These are phyloP conservation scores for Calonectria ilicicola DNA, from an alignment of 2,329 filamentous ascomycete species.

Conservation along the genomic window DNA sequence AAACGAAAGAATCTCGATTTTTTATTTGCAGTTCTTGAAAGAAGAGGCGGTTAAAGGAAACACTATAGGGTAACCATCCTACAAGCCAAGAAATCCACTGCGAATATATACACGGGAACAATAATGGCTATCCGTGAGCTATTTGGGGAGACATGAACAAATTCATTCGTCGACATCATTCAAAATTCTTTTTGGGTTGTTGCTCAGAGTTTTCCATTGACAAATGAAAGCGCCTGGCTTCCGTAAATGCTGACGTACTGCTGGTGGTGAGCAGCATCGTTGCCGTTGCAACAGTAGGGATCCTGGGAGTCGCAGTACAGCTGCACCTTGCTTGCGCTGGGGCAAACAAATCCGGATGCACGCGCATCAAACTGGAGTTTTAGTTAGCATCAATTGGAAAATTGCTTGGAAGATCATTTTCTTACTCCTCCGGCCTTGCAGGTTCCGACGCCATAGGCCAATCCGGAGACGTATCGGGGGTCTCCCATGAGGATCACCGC, in stretches of 20 bases:
- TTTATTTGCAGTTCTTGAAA: too few relatives aligned
- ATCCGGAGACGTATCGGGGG: constrained; percentile 66
- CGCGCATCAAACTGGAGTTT: constrained; percentile 68
- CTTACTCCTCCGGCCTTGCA: constrained; percentile 68
- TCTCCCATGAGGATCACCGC: constrained; percentile 75
- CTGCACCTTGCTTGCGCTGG: constrained; percentile 64
- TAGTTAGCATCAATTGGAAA: neutral
- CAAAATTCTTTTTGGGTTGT: neutral
- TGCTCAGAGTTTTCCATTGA: constrained; percentile 56
- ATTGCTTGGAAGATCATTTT: neutral
- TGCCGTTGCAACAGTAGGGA: constrained; percentile 76
- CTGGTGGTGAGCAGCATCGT: constrained; percentile 69
- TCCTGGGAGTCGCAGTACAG: constrained; percentile 75
- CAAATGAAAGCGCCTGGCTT: constrained; percentile 68
- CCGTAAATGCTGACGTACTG: constrained; percentile 75
- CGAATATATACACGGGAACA: neutral
- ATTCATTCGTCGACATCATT: neutral
- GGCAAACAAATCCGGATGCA: constrained; percentile 68
- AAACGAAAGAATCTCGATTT: too few relatives aligned
- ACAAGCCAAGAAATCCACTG: neutral
- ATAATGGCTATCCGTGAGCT: neutral
- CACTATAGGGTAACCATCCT: too few relatives aligned
- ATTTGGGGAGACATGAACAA: neutral
- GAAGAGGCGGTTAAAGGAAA: too few relatives aligned
- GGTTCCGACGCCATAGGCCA: constrained; percentile 71